phyloP scores from a whole-genome alignment of 2,329 filamentous ascomycete genomes.

The Sarocladiaceae sp. region DNA sequence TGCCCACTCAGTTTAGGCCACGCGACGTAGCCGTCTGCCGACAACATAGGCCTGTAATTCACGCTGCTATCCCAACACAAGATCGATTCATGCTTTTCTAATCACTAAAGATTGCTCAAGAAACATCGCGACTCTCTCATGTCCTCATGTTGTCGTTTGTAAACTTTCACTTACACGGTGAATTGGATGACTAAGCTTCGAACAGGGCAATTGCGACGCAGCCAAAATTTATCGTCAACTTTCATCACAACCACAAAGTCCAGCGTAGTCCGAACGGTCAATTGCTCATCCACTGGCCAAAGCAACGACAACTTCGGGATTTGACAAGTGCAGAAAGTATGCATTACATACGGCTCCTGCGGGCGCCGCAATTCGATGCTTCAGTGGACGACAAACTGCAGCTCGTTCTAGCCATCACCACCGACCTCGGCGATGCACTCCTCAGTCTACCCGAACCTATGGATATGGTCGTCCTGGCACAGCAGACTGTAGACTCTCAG shows the following conservation, averaged over 20 bases:
- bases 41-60: too few relatives aligned
- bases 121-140: not conserved
- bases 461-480: conserved; percentile 31
- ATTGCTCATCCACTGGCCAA: too few relatives aligned
- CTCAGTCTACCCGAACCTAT: conserved; percentile 39
- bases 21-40: too few relatives aligned
- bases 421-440: conserved; percentile 51
- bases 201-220: not conserved
- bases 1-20: too few relatives aligned
- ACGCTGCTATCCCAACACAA: too few relatives aligned
- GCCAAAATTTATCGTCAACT: conserved; percentile 2
- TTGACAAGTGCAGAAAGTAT: too few relatives aligned
- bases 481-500: conserved; percentile 18
- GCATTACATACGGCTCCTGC: conserved; percentile 52
- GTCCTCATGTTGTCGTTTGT: not conserved
- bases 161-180: not conserved
- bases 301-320: too few relatives aligned
- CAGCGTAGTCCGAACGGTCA: not conserved
- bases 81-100: too few relatives aligned
- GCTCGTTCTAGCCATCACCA: conserved; percentile 48
- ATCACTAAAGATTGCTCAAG: not conserved
- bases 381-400: conserved; percentile 16
- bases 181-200: conserved; percentile 1
- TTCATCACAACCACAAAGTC: not conserved
- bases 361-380: conserved; percentile 30